These are phyloP conservation scores for Diddensiella santjacobensis DNA, from an alignment of 805 yeast species.

Conservation along the genomic window DNA sequence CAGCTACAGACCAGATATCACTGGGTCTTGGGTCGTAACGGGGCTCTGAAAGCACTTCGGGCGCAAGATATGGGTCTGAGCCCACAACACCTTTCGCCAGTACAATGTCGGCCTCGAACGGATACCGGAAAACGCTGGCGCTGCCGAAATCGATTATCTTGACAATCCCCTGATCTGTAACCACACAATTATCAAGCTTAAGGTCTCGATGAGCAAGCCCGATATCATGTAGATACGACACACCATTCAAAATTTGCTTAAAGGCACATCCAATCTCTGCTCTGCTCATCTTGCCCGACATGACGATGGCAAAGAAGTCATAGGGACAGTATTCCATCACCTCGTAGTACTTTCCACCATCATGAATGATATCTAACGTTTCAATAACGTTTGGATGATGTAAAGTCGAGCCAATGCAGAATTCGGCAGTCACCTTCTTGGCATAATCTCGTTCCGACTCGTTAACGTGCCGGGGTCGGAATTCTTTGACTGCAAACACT, in stretches of 20 bases:
- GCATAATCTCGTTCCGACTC: constrained; percentile 69
- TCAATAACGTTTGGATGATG: constrained; percentile 77
- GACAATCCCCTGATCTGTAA: constrained; percentile 64
- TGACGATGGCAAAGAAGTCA: constrained; percentile 89
- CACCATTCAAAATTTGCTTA: constrained; percentile 75
- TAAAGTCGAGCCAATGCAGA: constrained; percentile 71
- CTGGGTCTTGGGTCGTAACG: constrained; percentile 81
- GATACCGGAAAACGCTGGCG: constrained; percentile 75
- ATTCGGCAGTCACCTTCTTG: constrained; percentile 77
- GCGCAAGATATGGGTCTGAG: constrained; percentile 92
- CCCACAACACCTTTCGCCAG: constrained; percentile 86
- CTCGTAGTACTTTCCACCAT: constrained; percentile 58
- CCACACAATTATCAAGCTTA: constrained; percentile 91
- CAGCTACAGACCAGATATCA: constrained; percentile 92
- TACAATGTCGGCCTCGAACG: constrained; percentile 49
- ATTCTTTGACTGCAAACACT: constrained; percentile 82
- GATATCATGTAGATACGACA: constrained; percentile 65
- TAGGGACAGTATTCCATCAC: constrained; percentile 92
- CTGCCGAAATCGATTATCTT: constrained; percentile 93
- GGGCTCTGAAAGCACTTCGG: constrained; percentile 65
- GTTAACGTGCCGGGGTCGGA: constrained; percentile 58
- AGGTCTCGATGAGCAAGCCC: constrained; percentile 93
- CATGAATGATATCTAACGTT: constrained; percentile 75
- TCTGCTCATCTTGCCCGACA: constrained; percentile 75
- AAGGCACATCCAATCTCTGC: constrained; percentile 77